A percentile compares a stretch with the other conserved stretches of the same genome.
Evolutionary conservation across 2,329 filamentous ascomycete species (phyloP).

Genomic region (Harringtonia lauricola): DNA sequence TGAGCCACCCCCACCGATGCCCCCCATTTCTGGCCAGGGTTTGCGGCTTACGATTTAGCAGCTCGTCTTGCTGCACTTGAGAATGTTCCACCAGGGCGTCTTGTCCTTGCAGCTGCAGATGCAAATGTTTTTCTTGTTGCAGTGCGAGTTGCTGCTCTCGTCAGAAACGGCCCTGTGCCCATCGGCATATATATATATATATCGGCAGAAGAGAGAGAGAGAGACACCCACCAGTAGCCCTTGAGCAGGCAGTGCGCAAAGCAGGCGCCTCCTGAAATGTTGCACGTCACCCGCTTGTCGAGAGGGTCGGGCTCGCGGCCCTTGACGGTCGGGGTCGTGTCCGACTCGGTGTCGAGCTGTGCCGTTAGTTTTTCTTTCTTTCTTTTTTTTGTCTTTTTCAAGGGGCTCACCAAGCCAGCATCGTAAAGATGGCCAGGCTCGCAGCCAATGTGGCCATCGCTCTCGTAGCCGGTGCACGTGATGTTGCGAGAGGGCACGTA

Average conservation of each 20-base stretch:
- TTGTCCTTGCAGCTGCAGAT: slow-evolving; percentile 6
- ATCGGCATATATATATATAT: too few relatives aligned
- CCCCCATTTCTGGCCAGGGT: too few relatives aligned
- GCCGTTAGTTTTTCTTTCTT: too few relatives aligned
- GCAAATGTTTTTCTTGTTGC: slow-evolving; percentile 6
- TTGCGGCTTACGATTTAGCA: too few relatives aligned
- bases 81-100: slow-evolving; percentile 6
- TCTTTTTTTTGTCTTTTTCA: too few relatives aligned
- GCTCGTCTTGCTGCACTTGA: slow-evolving; percentile 7
- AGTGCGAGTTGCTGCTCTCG: slow-evolving; percentile 4
- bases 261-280: slow-evolving; percentile 6
- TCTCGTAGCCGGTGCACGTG: slow-evolving; percentile 4
- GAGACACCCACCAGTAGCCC: slow-evolving; percentile 7
- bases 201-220: background rate
- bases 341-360: background rate
- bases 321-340: background rate
- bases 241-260: slow-evolving; percentile 6
- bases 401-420: slow-evolving; percentile 4
- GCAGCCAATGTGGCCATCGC: slow-evolving; percentile 4
- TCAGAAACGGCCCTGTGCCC: background rate
- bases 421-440: slow-evolving; percentile 3
- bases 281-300: slow-evolving; percentile 8
- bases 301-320: slow-evolving; percentile 6
- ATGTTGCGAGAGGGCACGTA: slow-evolving; percentile 5
- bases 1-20: too few relatives aligned